Evolutionary conservation across 441 rosid species (phyloP), one percentile per base, ranked within the genome.

Genomic region (Gossypium davidsonii): DNA sequence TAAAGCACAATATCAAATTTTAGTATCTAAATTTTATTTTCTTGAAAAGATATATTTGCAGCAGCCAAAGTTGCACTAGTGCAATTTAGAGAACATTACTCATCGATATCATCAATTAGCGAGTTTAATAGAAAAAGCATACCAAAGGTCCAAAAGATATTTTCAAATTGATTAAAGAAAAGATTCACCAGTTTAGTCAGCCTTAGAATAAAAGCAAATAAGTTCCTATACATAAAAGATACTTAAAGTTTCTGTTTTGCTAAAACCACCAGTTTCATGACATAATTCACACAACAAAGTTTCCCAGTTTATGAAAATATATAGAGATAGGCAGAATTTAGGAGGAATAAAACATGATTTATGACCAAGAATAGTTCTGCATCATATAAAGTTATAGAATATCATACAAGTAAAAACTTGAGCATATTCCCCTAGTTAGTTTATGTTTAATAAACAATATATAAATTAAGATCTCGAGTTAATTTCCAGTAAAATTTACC

Each of bases 361-460:
- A 49, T 49, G 55, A 49, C 20, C 55, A 21, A 91, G 61, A 57
- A 57, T 7, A 3, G 15, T 56, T 28, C 61, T 21, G 20, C 20
- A 28, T 12, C 42, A 26, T 18, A 66, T n/a, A 66, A 34, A 71
- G 18, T 18, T 69, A 51, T 11, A 3, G 69, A 42, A 15, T 2
- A 48, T 59, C 44, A 62, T 21, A 15, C 23, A 48, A 9, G 37
- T 31, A 44, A 14, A n/a, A 17, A 21, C 10, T 59, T 64, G 51
- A 65, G 46, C 26, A 39, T 39, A 60, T 61, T 62, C 57, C 63
- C 37, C 28, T 63, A 2, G 25, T 11, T 21, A 21, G 65, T 42
- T 2, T 52, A 49, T 7, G 11, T 52, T 26, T 31, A 85, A 42
- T 84, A 89, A 60, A 67, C 25, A 64, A 70, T 23, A 69, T 52